Evolutionary conservation across 306 rosid species (phyloP).

Genomic region (Astragalus membranaceus): DNA sequence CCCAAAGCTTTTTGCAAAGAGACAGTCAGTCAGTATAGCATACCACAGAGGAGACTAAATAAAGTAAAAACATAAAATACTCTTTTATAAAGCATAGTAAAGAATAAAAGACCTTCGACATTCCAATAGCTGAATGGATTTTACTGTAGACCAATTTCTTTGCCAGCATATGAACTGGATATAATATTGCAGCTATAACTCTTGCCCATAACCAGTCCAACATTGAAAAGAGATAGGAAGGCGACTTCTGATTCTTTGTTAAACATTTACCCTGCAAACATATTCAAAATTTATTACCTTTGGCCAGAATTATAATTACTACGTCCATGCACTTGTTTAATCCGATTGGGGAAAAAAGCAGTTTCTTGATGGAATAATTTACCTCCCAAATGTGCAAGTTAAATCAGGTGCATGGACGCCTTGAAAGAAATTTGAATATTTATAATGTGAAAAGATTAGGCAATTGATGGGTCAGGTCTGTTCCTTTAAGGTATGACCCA

Average conservation of each 20-base stretch:
- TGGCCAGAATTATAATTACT: background rate
- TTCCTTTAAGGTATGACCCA: background rate
- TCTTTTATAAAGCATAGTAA: slow-evolving; percentile 2
- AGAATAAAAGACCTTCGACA: slow-evolving; percentile 48
- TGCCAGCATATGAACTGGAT: slow-evolving; percentile 78
- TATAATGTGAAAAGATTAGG: background rate
- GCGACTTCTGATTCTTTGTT: slow-evolving; percentile 49
- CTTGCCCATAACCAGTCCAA: slow-evolving; percentile 87
- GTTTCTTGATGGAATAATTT: background rate
- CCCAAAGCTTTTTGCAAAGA: slow-evolving; percentile 2
- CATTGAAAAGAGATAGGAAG: slow-evolving; percentile 45
- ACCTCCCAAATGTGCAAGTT: background rate
- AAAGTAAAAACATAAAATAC: background rate
- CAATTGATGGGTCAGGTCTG: background rate
- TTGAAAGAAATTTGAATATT: background rate
- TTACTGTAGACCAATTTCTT: slow-evolving; percentile 66
- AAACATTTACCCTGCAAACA: slow-evolving; percentile 66
- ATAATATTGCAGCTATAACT: slow-evolving; percentile 48
- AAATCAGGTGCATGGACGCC: background rate
- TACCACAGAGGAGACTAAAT: background rate
- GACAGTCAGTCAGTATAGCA: slow-evolving; percentile 1
- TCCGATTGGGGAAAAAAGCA: no score
- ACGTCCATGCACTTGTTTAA: background rate
- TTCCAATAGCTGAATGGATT: slow-evolving; percentile 75
- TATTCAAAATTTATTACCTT: slow-evolving; percentile 13